phyloP scores from a whole-genome alignment of 1,284 basidiomycete genomes.

The Cryptococcus depauperatus region DNA sequence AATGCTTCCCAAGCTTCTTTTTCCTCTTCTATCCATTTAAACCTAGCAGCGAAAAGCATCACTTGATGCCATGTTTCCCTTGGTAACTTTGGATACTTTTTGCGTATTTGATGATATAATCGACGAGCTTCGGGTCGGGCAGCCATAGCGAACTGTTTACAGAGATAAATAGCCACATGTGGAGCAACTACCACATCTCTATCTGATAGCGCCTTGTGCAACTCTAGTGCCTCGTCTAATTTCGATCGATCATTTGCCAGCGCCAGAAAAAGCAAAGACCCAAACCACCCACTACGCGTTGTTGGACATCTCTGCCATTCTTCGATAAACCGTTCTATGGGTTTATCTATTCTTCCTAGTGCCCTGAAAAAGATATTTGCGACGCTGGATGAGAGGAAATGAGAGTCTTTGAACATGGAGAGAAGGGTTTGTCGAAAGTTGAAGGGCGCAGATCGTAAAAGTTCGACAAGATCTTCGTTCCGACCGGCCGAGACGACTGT shows the following conservation, averaged over 20 bases:
- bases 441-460: neutral
- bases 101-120: conserved; percentile 4
- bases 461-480: conserved; percentile 11
- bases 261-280: conserved; percentile 8
- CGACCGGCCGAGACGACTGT: conserved; percentile 1
- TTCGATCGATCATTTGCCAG: conserved; percentile 2
- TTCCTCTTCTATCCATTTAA: conserved; percentile 8
- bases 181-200: conserved; percentile 3
- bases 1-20: conserved; percentile 8
- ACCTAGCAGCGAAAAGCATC: conserved; percentile 6
- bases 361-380: conserved; percentile 3
- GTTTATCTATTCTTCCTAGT: conserved; percentile 3
- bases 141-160: conserved; percentile 1
- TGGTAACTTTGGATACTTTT: neutral
- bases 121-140: conserved; percentile 4
- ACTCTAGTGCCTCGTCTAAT: conserved; percentile 4
- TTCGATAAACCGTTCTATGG: conserved; percentile 3
- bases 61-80: conserved; percentile 4
- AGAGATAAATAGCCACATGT: conserved; percentile 6
- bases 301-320: conserved; percentile 2
- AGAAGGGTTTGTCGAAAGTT: conserved; percentile 5
- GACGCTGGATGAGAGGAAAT: neutral
- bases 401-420: neutral
- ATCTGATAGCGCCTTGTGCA: conserved; percentile 5
- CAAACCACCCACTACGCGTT: conserved; percentile 1